These are phyloP conservation scores for Taphrina deformans DNA, from an alignment of 1,139 yeast genomes.

Conservation along the genomic window DNA sequence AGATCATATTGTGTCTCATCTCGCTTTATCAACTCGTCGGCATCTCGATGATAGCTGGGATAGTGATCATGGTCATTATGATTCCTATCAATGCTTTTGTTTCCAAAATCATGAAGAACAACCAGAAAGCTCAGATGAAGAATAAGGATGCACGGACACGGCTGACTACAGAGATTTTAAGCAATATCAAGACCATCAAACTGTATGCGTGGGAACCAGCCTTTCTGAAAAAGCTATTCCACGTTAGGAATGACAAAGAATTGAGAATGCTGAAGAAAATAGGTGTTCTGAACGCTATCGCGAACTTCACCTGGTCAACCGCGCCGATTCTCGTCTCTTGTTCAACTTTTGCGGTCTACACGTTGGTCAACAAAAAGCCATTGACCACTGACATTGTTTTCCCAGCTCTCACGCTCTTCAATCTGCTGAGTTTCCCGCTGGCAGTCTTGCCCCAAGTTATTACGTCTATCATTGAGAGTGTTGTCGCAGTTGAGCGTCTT, in stretches of 20 bases:
- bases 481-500: slow-evolving; percentile 80
- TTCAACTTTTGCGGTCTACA: slow-evolving; percentile 83
- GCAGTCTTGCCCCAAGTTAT: slow-evolving; percentile 92
- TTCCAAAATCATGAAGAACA: slow-evolving; percentile 68
- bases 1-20: slow-evolving; percentile 72
- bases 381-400: slow-evolving; percentile 89
- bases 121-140: slow-evolving; percentile 75
- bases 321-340: slow-evolving; percentile 92
- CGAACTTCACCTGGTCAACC: slow-evolving; percentile 76
- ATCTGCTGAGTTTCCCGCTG: slow-evolving; percentile 83
- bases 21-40: slow-evolving; percentile 79
- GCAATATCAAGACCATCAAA: slow-evolving; percentile 87
- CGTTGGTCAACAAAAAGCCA: slow-evolving; percentile 62
- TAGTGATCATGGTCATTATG: slow-evolving; percentile 74
- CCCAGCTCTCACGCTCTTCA: slow-evolving; percentile 82
- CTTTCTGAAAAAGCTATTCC: slow-evolving; percentile 66
- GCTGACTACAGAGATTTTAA: slow-evolving; percentile 79
- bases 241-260: slow-evolving; percentile 88
- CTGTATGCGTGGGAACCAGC: slow-evolving; percentile 95
- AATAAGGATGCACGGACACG: slow-evolving; percentile 69
- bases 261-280: slow-evolving; percentile 71
- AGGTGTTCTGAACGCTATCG: slow-evolving; percentile 73
- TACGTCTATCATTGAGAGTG: slow-evolving; percentile 82
- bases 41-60: slow-evolving; percentile 97
- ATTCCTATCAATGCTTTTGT: slow-evolving; percentile 79